Evolutionary conservation across 1,284 basidiomycete species (phyloP).

Genomic region (Meira miltonrushii): DNA sequence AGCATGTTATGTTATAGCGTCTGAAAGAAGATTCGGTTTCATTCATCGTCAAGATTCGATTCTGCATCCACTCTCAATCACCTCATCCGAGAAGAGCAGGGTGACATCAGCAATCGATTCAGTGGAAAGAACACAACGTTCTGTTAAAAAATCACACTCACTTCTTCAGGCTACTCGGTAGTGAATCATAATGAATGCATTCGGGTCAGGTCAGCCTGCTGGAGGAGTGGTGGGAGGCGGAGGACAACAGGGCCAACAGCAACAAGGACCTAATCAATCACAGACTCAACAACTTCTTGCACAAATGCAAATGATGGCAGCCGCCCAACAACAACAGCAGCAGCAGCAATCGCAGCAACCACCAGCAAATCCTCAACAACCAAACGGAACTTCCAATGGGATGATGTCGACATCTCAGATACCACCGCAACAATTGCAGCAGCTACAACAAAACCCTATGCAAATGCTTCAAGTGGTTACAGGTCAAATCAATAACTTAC

Average conservation of each 20-base stretch:
- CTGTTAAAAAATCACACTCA: too few relatives aligned
- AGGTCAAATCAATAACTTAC: slow-evolving; percentile 32
- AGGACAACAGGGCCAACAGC: slow-evolving; percentile 1
- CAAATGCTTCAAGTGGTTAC: slow-evolving; percentile 24
- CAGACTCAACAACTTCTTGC: slow-evolving; percentile 12
- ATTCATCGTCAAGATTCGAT: too few relatives aligned
- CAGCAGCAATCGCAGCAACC: slow-evolving; percentile 16
- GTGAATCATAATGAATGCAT: not conserved
- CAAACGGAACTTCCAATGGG: not conserved
- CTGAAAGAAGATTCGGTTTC: too few relatives aligned
- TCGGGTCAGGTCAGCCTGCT: not conserved
- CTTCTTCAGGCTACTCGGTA: too few relatives aligned
- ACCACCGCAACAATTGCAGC: slow-evolving; percentile 4
- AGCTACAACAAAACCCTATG: slow-evolving; percentile 18
- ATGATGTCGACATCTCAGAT: not conserved
- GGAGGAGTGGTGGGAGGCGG: not conserved
- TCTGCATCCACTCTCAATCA: too few relatives aligned
- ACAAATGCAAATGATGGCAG: slow-evolving; percentile 9
- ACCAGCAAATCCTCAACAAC: slow-evolving; percentile 11
- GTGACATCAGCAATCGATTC: too few relatives aligned
- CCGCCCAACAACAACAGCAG: slow-evolving; percentile 10
- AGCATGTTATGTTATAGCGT: too few relatives aligned
- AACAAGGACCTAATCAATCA: slow-evolving; percentile 13
- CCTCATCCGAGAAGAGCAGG: too few relatives aligned
- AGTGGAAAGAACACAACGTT: too few relatives aligned